These are phyloP conservation scores for Limnanthes douglasii DNA, from an alignment of 345 rosid genomes.

Conservation along the genomic window DNA sequence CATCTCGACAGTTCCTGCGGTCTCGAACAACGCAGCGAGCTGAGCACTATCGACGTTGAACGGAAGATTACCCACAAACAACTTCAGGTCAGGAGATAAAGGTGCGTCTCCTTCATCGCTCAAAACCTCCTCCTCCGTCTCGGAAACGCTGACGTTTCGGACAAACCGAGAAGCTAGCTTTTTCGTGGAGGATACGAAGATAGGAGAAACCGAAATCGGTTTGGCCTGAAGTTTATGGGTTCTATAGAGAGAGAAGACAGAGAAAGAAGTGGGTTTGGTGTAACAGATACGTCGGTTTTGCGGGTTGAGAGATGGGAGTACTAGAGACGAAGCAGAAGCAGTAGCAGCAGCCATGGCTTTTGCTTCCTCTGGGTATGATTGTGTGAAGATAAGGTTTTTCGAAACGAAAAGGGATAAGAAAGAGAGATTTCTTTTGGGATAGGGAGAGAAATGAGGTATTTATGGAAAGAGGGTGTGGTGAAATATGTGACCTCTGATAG, in stretches of 20 bases:
- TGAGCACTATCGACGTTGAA: conserved; percentile 75
- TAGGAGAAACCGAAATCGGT: conserved; percentile 20
- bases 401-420: conserved; percentile 12
- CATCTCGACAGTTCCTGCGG: conserved; percentile 86
- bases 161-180: conserved; percentile 27
- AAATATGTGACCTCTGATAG: no score
- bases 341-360: conserved; percentile 58
- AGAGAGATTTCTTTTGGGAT: no score
- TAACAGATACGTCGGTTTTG: conserved; percentile 23
- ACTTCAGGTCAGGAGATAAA: conserved; percentile 62
- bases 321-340: conserved; percentile 44
- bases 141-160: conserved; percentile 47
- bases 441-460: no score
- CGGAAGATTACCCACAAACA: conserved; percentile 96
- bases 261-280: conserved; percentile 21
- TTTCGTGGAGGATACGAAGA: conserved; percentile 16
- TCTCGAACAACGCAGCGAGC: conserved; percentile 79
- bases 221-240: conserved; percentile 21
- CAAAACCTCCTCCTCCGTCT: conserved; percentile 45
- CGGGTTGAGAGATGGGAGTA: conserved; percentile 40
- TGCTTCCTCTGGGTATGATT: no score
- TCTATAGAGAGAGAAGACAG: conserved; percentile 19
- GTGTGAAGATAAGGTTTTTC: conserved; percentile 1
- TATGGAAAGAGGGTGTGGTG: no score
- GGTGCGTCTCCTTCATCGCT: conserved; percentile 21